A percentile compares a stretch with the other conserved stretches of the same genome.
Conservation (phyloP, 1,284 basidiomycete genomes). For the Moniliophthora roreri region DNA sequence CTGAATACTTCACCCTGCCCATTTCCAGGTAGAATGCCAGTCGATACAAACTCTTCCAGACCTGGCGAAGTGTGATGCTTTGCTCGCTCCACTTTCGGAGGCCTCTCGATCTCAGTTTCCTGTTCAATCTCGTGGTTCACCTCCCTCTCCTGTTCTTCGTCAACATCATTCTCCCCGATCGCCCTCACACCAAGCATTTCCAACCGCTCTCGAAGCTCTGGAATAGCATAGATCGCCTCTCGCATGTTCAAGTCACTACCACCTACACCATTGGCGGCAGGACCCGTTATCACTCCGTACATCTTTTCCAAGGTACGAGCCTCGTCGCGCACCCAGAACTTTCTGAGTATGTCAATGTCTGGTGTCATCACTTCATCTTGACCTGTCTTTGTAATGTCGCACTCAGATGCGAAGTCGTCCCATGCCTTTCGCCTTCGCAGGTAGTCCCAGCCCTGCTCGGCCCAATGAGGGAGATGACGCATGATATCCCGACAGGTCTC, state of each 20-base stretch:
- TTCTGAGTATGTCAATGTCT: neutral
- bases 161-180: slow-evolving; percentile 22
- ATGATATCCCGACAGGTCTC: slow-evolving; percentile 45
- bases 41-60: slow-evolving; percentile 28
- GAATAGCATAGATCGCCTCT: slow-evolving; percentile 10
- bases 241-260: slow-evolving; percentile 1
- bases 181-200: slow-evolving; percentile 24
- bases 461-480: slow-evolving; percentile 41
- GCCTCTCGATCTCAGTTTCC: slow-evolving; percentile 37
- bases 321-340: slow-evolving; percentile 20
- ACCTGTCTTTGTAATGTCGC: neutral
- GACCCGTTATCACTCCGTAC: slow-evolving; percentile 24
- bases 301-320: slow-evolving; percentile 31
- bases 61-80: slow-evolving; percentile 21
- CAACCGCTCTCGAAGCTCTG: slow-evolving; percentile 28
- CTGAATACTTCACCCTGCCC: slow-evolving; percentile 20
- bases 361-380: neutral
- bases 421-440: slow-evolving; percentile 13
- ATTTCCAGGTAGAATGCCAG: slow-evolving; percentile 17
- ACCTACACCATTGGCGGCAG: neutral
- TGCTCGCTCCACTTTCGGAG: slow-evolving; percentile 24
- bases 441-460: slow-evolving; percentile 45
- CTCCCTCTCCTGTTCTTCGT: slow-evolving; percentile 53
- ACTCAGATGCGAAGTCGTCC: slow-evolving; percentile 1
- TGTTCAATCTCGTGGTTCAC: slow-evolving; percentile 41